phyloP scores from a whole-genome alignment of 805 yeast species.

The Wickerhamiella lipophila region DNA sequence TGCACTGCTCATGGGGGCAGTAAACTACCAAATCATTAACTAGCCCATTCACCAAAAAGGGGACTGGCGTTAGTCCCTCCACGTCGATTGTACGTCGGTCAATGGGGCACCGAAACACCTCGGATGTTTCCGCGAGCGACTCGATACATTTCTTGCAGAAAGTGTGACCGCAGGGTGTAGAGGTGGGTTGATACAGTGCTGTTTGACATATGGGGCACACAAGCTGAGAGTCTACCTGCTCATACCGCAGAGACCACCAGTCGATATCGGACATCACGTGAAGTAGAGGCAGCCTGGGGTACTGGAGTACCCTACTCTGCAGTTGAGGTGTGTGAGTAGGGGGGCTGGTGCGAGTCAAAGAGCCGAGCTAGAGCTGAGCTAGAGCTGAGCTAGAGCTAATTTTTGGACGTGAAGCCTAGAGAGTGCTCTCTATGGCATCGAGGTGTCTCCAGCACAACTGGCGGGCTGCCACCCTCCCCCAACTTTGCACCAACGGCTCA shows the following conservation, averaged over 20 bases:
- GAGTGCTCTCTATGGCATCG: too few relatives aligned
- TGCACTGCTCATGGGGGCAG: slow-evolving; percentile 52
- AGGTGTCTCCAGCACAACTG: too few relatives aligned
- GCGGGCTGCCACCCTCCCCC: too few relatives aligned
- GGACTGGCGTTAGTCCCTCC: slow-evolving; percentile 36
- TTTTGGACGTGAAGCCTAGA: too few relatives aligned
- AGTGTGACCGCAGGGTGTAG: slow-evolving; percentile 57
- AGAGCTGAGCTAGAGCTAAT: too few relatives aligned
- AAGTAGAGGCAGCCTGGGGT: neutral
- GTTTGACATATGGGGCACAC: slow-evolving; percentile 55
- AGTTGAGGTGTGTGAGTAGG: too few relatives aligned
- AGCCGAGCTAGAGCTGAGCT: too few relatives aligned
- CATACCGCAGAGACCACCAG: slow-evolving; percentile 24
- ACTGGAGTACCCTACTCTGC: too few relatives aligned
- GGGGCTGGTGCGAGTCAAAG: too few relatives aligned
- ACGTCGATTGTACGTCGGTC: slow-evolving; percentile 40
- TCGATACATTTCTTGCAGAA: slow-evolving; percentile 34
- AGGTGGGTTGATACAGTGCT: slow-evolving; percentile 47
- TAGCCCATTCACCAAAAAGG: slow-evolving; percentile 45
- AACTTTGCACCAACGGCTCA: too few relatives aligned
- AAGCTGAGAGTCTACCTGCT: slow-evolving; percentile 22
- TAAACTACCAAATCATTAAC: slow-evolving; percentile 47
- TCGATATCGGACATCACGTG: slow-evolving; percentile 18
- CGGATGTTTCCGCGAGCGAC: slow-evolving; percentile 13
- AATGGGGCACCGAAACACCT: slow-evolving; percentile 38